phyloP scores from a whole-genome alignment of 768 basidiomycete genomes.

The Rickenella mellea region DNA sequence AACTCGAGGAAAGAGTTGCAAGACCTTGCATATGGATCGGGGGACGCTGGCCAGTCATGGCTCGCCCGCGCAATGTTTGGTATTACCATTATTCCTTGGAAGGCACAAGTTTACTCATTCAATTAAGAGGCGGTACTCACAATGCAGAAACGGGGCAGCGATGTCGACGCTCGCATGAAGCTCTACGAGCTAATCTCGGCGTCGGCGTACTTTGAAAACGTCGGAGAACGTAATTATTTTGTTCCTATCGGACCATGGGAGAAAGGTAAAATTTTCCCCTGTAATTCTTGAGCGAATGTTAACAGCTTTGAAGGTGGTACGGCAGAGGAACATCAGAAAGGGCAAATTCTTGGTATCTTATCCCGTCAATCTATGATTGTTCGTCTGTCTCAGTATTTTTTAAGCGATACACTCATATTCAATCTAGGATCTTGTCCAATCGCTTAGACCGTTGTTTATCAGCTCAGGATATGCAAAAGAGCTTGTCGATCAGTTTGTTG shows the following conservation, averaged over 20 bases:
- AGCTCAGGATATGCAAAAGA: neutral
- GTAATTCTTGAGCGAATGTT: neutral
- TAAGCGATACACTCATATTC: too few species aligned
- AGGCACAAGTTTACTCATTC: neutral
- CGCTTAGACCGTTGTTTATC: neutral
- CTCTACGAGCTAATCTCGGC: neutral
- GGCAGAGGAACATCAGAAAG: neutral
- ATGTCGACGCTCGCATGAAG: neutral
- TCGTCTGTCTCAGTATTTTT: too few species aligned
- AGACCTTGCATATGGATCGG: neutral
- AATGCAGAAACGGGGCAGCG: neutral
- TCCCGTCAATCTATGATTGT: neutral
- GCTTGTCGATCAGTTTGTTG: neutral
- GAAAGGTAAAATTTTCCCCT: neutral
- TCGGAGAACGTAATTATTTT: neutral
- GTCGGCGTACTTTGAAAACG: neutral
- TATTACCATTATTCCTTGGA: neutral
- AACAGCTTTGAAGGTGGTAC: neutral
- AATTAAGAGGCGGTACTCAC: neutral
- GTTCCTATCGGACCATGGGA: neutral
- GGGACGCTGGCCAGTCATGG: neutral
- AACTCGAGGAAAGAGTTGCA: neutral
- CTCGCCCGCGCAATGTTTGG: constrained; percentile 1
- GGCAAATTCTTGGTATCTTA: neutral
- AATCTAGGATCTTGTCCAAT: neutral